Evolutionary conservation across 306 rosid genomes (phyloP), one percentile per base, ranked within the genome.

Genomic region (Urtica urens): DNA sequence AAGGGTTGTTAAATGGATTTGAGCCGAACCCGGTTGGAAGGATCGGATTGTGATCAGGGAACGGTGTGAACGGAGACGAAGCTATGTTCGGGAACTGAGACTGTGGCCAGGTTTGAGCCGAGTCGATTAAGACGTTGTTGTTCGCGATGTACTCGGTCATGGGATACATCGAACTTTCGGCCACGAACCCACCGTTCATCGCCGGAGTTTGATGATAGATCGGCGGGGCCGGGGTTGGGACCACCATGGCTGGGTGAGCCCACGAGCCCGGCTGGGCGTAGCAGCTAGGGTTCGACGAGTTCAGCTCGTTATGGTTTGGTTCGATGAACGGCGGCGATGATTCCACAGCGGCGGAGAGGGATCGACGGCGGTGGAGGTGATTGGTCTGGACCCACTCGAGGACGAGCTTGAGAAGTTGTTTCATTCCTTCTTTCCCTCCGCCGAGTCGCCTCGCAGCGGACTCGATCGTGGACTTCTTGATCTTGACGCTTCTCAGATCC

Each of bases 311-410:
- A 9, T 35, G n/a, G 10, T 9, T 5, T 9, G 40, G 40, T 9
- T 9, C 15, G 15, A 28, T 38, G 16, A 45, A 58, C 29, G 62
- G 26, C 29, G 62, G 26, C 7, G 60, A 12, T 4, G 44, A 23
- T 19, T 60, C 78, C n/a, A n/a, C n/a, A n/a, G n/a, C n/a, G 3
- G 4, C 2, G 1, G 37, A 31, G n/a, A 14, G 15, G 7, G 40
- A 23, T 21, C 49, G 27, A 20, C 26, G 49, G 2, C 28, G 18
- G 33, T 81, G 94, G 39, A 90, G 85, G 58, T 90, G 94, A 23
- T 81, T 90, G 0, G 76, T 85, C 65, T 85, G 87, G 62, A 90
- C 99, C 99, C 99, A 90, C 60, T 90, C 76, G 16, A 90, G 92
- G 41, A 90, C 81, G 7, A 90, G 94, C 54, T 90, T 90, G 56